Evolutionary conservation across 176 grass and related monocot genomes (phyloP).

Genomic region (Canna indica): DNA sequence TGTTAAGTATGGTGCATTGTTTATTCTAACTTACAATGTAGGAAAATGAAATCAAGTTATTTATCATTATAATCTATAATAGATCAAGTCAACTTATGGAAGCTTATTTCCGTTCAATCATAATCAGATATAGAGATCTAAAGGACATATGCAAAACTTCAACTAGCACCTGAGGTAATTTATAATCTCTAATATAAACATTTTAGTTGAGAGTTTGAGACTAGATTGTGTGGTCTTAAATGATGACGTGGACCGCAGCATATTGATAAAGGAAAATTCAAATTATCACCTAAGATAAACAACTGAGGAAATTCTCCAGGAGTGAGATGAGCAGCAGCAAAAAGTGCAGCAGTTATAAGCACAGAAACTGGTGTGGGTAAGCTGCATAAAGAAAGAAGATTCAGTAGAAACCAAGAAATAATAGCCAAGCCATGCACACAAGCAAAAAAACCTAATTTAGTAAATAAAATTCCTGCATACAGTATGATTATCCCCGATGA

Average conservation of each 20-base stretch:
- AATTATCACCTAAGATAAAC: slow-evolving; percentile 69
- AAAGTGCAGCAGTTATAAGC: slow-evolving; percentile 65
- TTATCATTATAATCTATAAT: too few relatives aligned
- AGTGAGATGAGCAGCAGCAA: slow-evolving; percentile 80
- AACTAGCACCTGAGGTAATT: neutral
- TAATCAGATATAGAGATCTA: neutral
- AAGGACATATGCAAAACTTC: neutral
- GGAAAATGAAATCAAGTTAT: too few relatives aligned
- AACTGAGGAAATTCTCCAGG: slow-evolving; percentile 86
- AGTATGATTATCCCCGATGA: too few relatives aligned
- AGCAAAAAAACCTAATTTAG: neutral
- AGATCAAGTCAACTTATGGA: neutral
- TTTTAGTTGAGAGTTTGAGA: neutral
- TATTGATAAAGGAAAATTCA: neutral
- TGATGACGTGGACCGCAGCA: too few relatives aligned
- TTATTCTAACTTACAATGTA: too few relatives aligned
- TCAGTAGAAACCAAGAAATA: neutral
- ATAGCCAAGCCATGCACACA: neutral
- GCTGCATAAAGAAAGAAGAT: slow-evolving; percentile 31
- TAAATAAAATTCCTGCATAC: neutral
- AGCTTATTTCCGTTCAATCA: neutral
- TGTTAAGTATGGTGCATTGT: too few relatives aligned
- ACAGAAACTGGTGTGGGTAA: slow-evolving; percentile 75
- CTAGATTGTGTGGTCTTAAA: too few relatives aligned
- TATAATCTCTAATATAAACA: neutral